These are phyloP conservation scores for Rhizopogon parksii DNA, from an alignment of 1,284 basidiomycete genomes.

Conservation along the genomic window DNA sequence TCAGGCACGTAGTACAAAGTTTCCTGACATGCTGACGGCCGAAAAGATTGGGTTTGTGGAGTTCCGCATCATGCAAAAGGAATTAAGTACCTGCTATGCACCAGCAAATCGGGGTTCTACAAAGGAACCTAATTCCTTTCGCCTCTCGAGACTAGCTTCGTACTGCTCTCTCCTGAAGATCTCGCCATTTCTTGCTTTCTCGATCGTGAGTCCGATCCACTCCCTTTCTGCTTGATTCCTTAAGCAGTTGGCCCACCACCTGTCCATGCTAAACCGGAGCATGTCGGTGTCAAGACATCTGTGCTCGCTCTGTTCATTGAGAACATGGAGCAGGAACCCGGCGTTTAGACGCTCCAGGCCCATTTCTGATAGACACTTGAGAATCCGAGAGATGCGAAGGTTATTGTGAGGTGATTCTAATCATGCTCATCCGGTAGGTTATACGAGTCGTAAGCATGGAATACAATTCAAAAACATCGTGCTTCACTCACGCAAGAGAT, in stretches of 20 bases:
- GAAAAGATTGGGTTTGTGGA: background rate
- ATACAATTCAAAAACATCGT: background rate
- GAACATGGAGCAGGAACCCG: constrained; percentile 62
- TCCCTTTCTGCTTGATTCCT: constrained; percentile 51
- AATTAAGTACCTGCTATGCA: background rate
- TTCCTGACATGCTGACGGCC: background rate
- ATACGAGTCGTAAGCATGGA: constrained; percentile 1
- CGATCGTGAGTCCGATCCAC: constrained; percentile 46
- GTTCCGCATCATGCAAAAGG: background rate
- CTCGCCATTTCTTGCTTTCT: constrained; percentile 36
- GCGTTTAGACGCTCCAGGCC: constrained; percentile 57
- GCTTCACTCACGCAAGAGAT: constrained; percentile 54
- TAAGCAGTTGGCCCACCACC: constrained; percentile 73
- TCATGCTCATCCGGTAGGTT: background rate
- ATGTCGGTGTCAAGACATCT: constrained; percentile 41
- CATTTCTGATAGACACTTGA: constrained; percentile 69
- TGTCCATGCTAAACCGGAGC: constrained; percentile 60
- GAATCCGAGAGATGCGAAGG: constrained; percentile 69
- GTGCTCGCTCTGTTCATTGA: constrained; percentile 62
- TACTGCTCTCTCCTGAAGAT: constrained; percentile 56
- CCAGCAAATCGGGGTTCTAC: background rate
- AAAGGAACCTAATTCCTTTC: constrained; percentile 26
- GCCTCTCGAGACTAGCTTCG: constrained; percentile 37
- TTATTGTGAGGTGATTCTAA: constrained; percentile 65
- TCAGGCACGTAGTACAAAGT: background rate